phyloP scores from a whole-genome alignment of 2,329 filamentous ascomycete species.

The Pseudocercospora pini-densiflorae region DNA sequence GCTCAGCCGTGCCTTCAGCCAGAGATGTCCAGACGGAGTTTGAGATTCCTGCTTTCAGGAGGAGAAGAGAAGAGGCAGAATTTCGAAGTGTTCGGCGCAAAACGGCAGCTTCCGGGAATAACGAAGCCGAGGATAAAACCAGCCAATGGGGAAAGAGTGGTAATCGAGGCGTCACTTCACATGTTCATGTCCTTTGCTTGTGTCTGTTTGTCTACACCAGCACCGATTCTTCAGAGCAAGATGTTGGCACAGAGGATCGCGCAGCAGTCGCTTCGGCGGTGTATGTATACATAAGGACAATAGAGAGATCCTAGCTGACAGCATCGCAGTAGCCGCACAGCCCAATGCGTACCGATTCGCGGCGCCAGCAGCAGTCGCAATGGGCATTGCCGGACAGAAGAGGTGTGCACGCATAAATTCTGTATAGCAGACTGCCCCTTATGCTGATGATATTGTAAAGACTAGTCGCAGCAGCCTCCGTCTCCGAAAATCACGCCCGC shows the following conservation, averaged over 20 bases:
- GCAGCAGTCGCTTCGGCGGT: slow-evolving; percentile 48
- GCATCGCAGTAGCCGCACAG: slow-evolving; percentile 47
- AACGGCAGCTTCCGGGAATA: slow-evolving; percentile 1
- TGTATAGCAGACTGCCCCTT: not conserved
- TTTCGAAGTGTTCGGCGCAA: not conserved
- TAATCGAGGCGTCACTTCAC: slow-evolving; percentile 2
- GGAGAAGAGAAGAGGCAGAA: slow-evolving; percentile 17
- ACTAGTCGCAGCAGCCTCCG: slow-evolving; percentile 61
- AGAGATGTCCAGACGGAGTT: slow-evolving; percentile 38
- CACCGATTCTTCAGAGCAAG: slow-evolving; percentile 29
- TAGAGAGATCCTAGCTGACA: slow-evolving; percentile 22
- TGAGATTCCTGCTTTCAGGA: slow-evolving; percentile 33
- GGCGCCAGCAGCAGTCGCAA: slow-evolving; percentile 49
- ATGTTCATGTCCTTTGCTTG: not conserved
- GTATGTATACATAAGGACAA: slow-evolving; percentile 20
- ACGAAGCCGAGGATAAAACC: not conserved
- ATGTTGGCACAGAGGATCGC: slow-evolving; percentile 52
- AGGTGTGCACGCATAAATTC: slow-evolving; percentile 42
- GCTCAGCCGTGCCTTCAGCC: slow-evolving; percentile 39
- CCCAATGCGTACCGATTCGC: slow-evolving; percentile 52
- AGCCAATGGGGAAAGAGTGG: not conserved
- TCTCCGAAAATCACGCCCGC: slow-evolving; percentile 58
- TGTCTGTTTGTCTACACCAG: slow-evolving; percentile 7
- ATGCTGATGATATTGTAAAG: slow-evolving; percentile 28
- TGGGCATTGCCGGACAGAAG: slow-evolving; percentile 47